These are phyloP conservation scores for Hygrophorus pudorinus DNA, from an alignment of 768 basidiomycete species.

Conservation along the genomic window DNA sequence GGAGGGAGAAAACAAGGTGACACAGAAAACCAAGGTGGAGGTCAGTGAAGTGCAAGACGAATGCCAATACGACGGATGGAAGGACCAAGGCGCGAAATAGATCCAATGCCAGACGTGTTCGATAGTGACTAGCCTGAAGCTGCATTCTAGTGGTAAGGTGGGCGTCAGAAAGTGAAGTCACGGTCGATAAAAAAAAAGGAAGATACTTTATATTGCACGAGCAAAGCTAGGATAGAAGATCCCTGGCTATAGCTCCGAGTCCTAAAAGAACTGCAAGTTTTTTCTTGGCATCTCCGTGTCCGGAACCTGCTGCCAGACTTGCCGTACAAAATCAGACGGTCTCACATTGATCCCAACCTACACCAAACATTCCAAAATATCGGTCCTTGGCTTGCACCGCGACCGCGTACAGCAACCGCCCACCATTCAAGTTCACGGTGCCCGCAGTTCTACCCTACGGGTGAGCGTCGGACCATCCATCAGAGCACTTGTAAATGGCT, in stretches of 20 bases:
- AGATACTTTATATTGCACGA: no score
- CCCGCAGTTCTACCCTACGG: no score
- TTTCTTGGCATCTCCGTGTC: no score
- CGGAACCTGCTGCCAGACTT: background rate
- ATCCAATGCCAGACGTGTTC: conserved; percentile 39
- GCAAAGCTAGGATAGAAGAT: no score
- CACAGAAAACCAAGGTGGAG: conserved; percentile 23
- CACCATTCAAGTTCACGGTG: no score
- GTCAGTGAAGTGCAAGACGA: conserved; percentile 17
- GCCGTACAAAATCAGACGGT: conserved; percentile 7
- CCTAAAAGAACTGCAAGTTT: no score
- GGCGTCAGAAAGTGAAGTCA: conserved; percentile 1
- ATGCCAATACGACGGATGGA: conserved; percentile 29
- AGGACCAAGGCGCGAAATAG: conserved; percentile 29
- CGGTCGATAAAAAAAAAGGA: no score
- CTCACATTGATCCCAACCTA: background rate
- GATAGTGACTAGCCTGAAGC: conserved; percentile 36
- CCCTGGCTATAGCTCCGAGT: no score
- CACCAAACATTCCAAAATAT: conserved; percentile 15
- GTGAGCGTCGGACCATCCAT: no score
- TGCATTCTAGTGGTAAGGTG: conserved; percentile 24
- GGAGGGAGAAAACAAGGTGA: conserved; percentile 31
- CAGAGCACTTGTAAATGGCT: no score
- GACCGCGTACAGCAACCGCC: background rate
- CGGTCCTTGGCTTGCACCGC: conserved; percentile 11